Evolutionary conservation across 2,329 filamentous ascomycete genomes (phyloP).

Genomic region (Fonsecaea pedrosoi): DNA sequence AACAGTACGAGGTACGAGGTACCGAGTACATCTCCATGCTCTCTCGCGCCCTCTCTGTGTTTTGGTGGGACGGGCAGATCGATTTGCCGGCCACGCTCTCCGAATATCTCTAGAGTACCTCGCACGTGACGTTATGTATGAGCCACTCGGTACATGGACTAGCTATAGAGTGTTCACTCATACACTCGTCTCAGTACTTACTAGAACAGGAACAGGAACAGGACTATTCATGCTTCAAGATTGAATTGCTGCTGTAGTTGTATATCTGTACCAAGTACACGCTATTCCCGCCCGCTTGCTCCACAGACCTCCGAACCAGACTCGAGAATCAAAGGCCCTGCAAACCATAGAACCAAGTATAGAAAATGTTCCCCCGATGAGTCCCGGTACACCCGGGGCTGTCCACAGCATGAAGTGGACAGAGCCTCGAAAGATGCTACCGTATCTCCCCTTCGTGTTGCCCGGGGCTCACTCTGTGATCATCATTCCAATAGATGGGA

Average conservation of each 20-base stretch:
- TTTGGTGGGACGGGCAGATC: background rate
- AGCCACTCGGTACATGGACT: background rate
- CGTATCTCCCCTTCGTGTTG: background rate
- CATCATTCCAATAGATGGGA: background rate
- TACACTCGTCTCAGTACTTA: background rate
- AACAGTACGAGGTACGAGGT: no score
- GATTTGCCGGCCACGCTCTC: background rate
- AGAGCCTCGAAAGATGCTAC: background rate
- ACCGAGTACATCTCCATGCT: no score
- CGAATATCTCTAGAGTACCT: background rate
- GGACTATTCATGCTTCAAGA: background rate
- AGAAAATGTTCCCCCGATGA: background rate
- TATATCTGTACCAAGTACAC: conserved; percentile 2
- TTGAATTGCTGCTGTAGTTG: conserved; percentile 5
- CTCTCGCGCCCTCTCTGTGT: no score
- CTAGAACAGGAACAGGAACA: background rate
- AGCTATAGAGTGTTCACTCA: background rate
- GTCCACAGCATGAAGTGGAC: background rate
- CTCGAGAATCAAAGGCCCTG: background rate
- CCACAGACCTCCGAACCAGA: background rate
- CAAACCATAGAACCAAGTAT: conserved; percentile 2
- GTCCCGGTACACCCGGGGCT: background rate
- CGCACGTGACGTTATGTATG: background rate
- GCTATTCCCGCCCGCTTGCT: background rate
- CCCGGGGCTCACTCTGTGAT: background rate